phyloP scores from a whole-genome alignment of 2,329 filamentous ascomycete species.

The Dendryphion nanum region DNA sequence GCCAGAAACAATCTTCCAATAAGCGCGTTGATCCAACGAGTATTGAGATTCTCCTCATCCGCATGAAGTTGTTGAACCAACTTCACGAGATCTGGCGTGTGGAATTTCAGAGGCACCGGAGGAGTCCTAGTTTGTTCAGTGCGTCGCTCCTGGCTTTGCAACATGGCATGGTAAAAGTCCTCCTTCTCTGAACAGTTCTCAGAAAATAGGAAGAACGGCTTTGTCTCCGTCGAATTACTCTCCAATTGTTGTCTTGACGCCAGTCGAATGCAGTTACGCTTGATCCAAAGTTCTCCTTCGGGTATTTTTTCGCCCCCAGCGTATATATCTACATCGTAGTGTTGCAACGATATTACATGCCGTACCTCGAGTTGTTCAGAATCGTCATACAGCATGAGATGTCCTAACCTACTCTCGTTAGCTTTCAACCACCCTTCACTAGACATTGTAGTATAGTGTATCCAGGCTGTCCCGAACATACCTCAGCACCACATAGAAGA shows the following conservation, averaged over 20 bases:
- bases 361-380: slow-evolving; percentile 92
- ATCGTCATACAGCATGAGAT: slow-evolving; percentile 97
- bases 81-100: slow-evolving; percentile 81
- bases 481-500: slow-evolving; percentile 91
- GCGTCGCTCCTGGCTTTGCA: slow-evolving; percentile 77
- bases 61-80: slow-evolving; percentile 89
- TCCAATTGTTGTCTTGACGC: slow-evolving; percentile 60
- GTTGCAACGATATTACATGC: slow-evolving; percentile 88
- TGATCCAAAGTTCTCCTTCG: slow-evolving; percentile 94
- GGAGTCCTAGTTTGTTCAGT: slow-evolving; percentile 56
- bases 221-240: slow-evolving; percentile 60
- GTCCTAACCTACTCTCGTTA: slow-evolving; percentile 66
- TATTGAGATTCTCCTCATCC: slow-evolving; percentile 85
- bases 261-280: slow-evolving; percentile 83
- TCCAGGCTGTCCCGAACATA: slow-evolving; percentile 48
- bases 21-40: slow-evolving; percentile 89
- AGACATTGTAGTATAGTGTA: slow-evolving; percentile 2
- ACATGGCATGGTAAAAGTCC: slow-evolving; percentile 92
- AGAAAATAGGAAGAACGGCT: slow-evolving; percentile 90
- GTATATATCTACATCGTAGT: slow-evolving; percentile 83
- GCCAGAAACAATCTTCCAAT: slow-evolving; percentile 85
- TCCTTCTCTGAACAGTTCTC: slow-evolving; percentile 96
- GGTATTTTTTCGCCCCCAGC: slow-evolving; percentile 74
- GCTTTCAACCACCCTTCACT: no score
- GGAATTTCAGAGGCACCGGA: slow-evolving; percentile 72